These are phyloP conservation scores for Candida maris DNA, from an alignment of 805 yeast species.

Conservation along the genomic window DNA sequence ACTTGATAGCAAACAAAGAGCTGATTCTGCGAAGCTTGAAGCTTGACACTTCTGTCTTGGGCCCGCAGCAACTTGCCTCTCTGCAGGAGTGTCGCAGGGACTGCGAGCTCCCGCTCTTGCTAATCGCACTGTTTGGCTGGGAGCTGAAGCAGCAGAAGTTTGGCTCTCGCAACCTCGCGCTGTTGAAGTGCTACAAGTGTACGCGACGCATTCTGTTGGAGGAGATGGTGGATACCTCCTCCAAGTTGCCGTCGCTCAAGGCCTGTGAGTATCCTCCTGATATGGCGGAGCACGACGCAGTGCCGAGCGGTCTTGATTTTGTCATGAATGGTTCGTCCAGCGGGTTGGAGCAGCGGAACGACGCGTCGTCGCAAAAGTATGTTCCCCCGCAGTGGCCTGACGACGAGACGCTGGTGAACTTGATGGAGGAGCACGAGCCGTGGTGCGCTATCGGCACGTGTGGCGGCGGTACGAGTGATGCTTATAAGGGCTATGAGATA, in stretches of 20 bases:
- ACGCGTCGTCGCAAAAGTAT: background rate
- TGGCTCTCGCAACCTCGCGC: constrained; percentile 22
- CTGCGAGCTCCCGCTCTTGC: constrained; percentile 9
- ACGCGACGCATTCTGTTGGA: constrained; percentile 33
- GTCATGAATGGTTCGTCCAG: too few species aligned
- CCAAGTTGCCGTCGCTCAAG: constrained; percentile 14
- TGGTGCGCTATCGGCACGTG: constrained; percentile 36
- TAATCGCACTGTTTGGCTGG: constrained; percentile 36
- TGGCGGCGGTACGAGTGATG: constrained; percentile 3
- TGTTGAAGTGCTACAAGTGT: constrained; percentile 34
- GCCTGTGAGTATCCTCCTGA: constrained; percentile 30
- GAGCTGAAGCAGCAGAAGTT: constrained; percentile 27
- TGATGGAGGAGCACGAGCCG: constrained; percentile 32
- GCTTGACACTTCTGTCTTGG: constrained; percentile 24
- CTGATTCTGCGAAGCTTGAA: constrained; percentile 12
- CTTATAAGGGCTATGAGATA: constrained; percentile 14
- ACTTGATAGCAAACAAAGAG: constrained; percentile 13
- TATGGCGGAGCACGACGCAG: constrained; percentile 9
- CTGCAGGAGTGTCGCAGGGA: constrained; percentile 6
- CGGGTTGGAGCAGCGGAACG: too few species aligned
- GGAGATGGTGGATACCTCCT: constrained; percentile 8
- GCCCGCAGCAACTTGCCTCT: constrained; percentile 8
- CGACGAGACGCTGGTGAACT: constrained; percentile 22
- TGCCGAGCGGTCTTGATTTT: background rate
- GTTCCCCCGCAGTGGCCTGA: constrained; percentile 1